Base-by-base conservation (phyloP, 2,329 filamentous ascomycete genomes). In the Paracoccidioides lutzii region DNA sequence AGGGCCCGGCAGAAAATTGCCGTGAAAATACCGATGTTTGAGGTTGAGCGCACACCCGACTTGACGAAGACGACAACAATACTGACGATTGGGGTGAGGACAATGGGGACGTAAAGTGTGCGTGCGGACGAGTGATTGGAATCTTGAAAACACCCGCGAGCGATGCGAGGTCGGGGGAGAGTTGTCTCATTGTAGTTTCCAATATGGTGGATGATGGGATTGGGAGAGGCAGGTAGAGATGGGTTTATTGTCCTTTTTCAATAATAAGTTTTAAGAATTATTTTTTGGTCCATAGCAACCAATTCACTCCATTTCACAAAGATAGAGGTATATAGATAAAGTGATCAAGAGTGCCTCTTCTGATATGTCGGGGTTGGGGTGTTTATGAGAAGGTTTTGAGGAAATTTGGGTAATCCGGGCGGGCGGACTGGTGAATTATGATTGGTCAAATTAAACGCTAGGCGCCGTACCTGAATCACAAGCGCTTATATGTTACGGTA, bases 101-200 rank as follows among this genome's bases (percentile, higher is more conserved):
- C 35, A 41, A 40, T 51, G 49, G 32, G 45, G 32, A 49, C 32
- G 48, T 65, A 57, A 33, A 62, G 59, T 52, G 69, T 63, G 53
- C 64, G 62, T 52, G 56, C 3, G 65, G 59, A 28, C 67, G 60
- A 6, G 69, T 69, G 43, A 72, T 59, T 4, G 73, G 70, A 40
- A 75, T 72, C 50, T 66, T 68, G 64, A 76, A 75, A 42, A 70
- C 72, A 50, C 68, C 72, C 59, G 73, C 72, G 56, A 77, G 67
- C 3, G 71, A 74, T 58, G 70, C 66, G 60, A 75, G 71, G 4
- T 71, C 5, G 71, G 71, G 46, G 12, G 60, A 62, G 67, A 73
- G 60, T 67, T 64, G 59, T 43, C 52, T 58, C 59, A 61, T 61
- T 5, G 35, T 32, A 15, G 8, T 44, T 51, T 41, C 35, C 8